These are phyloP conservation scores for Xylaria sp. DNA, from an alignment of 2,329 filamentous ascomycete genomes.

Conservation along the genomic window DNA sequence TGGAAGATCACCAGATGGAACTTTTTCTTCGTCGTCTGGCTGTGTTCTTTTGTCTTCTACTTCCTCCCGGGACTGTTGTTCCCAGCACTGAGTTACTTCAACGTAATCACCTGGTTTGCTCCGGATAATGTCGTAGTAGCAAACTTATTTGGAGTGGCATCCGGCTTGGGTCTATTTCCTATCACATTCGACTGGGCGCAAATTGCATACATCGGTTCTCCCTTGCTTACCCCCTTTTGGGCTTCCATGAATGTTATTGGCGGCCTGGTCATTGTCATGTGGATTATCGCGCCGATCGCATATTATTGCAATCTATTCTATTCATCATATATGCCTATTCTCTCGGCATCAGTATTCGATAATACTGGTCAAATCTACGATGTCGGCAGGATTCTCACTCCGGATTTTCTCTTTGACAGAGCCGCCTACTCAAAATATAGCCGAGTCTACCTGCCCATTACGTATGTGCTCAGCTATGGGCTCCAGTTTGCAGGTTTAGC, in stretches of 20 bases:
- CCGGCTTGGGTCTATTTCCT: constrained; percentile 84
- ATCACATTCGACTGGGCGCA: constrained; percentile 94
- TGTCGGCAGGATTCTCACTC: constrained; percentile 80
- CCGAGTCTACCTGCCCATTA: constrained; percentile 85
- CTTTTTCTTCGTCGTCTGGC: constrained; percentile 82
- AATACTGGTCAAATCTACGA: constrained; percentile 84
- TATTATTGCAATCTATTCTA: constrained; percentile 85
- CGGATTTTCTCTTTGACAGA: constrained; percentile 80
- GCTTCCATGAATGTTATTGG: constrained; percentile 85
- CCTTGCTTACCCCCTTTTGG: constrained; percentile 86
- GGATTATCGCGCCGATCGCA: constrained; percentile 81
- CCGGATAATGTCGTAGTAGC: constrained; percentile 87
- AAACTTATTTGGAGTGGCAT: constrained; percentile 87
- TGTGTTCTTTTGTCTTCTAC: constrained; percentile 80
- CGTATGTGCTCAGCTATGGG: constrained; percentile 86
- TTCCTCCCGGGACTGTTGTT: constrained; percentile 85
- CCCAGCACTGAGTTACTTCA: constrained; percentile 89
- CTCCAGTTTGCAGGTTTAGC: constrained; percentile 86
- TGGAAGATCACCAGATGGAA: constrained; percentile 86
- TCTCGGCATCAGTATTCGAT: constrained; percentile 86
- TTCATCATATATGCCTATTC: constrained; percentile 86
- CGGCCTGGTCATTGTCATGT: constrained; percentile 84
- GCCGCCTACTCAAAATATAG: constrained; percentile 84
- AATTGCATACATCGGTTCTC: constrained; percentile 87
- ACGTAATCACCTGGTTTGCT: constrained; percentile 87